Evolutionary conservation across 345 rosid genomes (phyloP).

Genomic region (Clausena lansium): DNA sequence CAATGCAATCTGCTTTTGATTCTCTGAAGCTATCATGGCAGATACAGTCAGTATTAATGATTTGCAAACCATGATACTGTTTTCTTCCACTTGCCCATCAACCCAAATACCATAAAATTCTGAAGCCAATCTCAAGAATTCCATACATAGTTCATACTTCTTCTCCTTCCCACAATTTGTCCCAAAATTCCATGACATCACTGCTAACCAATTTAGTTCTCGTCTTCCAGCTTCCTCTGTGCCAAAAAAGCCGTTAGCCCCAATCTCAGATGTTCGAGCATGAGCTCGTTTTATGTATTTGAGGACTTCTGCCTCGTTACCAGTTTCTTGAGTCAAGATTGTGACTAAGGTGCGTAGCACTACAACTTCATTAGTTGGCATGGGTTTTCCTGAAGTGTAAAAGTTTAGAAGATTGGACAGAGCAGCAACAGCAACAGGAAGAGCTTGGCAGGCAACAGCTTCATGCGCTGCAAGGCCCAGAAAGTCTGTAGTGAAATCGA

Average conservation of each 20-base stretch:
- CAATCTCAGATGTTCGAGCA: slow-evolving; percentile 61
- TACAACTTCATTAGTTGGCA: slow-evolving; percentile 70
- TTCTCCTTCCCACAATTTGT: slow-evolving; percentile 69
- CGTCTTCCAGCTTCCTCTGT: slow-evolving; percentile 74
- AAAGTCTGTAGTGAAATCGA: slow-evolving; percentile 81
- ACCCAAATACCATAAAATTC: slow-evolving; percentile 46
- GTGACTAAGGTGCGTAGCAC: slow-evolving; percentile 82
- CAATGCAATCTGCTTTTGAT: slow-evolving; percentile 47
- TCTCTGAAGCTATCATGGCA: slow-evolving; percentile 75
- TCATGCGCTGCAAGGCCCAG: slow-evolving; percentile 91
- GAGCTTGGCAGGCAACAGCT: slow-evolving; percentile 84
- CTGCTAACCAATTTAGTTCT: slow-evolving; percentile 86
- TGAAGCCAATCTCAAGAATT: slow-evolving; percentile 60
- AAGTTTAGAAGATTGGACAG: slow-evolving; percentile 71
- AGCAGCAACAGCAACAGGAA: slow-evolving; percentile 71
- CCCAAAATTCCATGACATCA: slow-evolving; percentile 82
- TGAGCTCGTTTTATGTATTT: slow-evolving; percentile 54
- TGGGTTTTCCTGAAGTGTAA: slow-evolving; percentile 54
- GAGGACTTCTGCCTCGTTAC: slow-evolving; percentile 58
- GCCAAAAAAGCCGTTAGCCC: slow-evolving; percentile 68
- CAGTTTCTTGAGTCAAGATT: slow-evolving; percentile 56
- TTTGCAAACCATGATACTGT: slow-evolving; percentile 51
- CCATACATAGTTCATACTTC: slow-evolving; percentile 63
- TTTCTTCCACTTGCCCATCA: slow-evolving; percentile 56
- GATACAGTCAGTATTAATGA: slow-evolving; percentile 67